Percentiles rank a stretch among this genome's conserved stretches.
phyloP scores from a whole-genome alignment of 2,329 filamentous ascomycete genomes.

The Podosphaera fusca region DNA sequence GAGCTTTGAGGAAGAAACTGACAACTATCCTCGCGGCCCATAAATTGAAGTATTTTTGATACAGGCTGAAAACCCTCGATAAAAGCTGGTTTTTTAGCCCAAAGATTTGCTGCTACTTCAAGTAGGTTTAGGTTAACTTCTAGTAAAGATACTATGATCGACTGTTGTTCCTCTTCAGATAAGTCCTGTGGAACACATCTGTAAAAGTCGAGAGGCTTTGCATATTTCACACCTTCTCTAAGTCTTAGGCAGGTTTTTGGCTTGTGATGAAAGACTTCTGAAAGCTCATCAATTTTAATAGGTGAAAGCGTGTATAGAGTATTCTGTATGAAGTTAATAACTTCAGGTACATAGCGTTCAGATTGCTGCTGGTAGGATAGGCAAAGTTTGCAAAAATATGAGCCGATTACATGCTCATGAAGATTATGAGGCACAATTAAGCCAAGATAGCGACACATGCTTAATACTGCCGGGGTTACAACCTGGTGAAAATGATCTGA shows the following conservation, averaged over 20 bases:
- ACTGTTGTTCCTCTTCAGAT: conserved; percentile 9
- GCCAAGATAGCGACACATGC: conserved; percentile 64
- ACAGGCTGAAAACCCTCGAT: conserved; percentile 53
- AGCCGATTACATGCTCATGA: conserved; percentile 46
- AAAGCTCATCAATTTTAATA: conserved; percentile 20
- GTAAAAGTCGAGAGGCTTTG: conserved; percentile 25
- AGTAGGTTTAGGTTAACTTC: conserved; percentile 41
- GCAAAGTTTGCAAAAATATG: conserved; percentile 56
- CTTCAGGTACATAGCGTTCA: conserved; percentile 74
- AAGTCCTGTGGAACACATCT: conserved; percentile 25
- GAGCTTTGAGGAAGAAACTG: conserved; percentile 23
- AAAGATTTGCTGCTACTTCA: conserved; percentile 44
- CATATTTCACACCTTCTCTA: conserved; percentile 19
- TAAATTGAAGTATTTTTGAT: conserved; percentile 32
- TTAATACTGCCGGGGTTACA: conserved; percentile 68
- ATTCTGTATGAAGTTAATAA: conserved; percentile 60
- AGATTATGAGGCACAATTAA: conserved; percentile 46
- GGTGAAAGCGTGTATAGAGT: conserved; percentile 47
- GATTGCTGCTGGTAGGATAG: conserved; percentile 66
- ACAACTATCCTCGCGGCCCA: conserved; percentile 30
- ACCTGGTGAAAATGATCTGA: conserved; percentile 96
- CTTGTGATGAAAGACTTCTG: conserved; percentile 36
- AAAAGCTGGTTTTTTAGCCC: conserved; percentile 52
- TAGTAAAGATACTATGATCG: conserved; percentile 34
- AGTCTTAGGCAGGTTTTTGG: conserved; percentile 29